Base-by-base conservation (phyloP, 352 stramenopile genomes). In the Thalassiosira exigua region DNA sequence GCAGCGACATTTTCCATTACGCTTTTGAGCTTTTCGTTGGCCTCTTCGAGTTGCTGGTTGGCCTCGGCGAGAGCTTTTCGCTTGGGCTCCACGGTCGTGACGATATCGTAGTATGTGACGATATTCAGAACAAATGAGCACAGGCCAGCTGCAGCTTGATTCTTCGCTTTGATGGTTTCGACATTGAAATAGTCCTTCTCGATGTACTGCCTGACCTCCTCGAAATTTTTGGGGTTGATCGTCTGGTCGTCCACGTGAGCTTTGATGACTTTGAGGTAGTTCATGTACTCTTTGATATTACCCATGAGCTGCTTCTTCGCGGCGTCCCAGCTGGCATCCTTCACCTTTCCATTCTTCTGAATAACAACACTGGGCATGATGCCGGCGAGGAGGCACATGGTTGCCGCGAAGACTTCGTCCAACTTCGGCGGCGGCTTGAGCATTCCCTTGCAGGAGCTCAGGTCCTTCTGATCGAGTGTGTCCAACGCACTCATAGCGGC, bases 281-380 rank as follows among this genome's bases (percentile, higher is more conserved):
- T 95, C 96, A 99, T 99, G 96, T 98, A 99, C 68, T 98, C 98
- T 88, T 99, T 98, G 39, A 97, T 96, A 17, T 95, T 94, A 54
- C 98, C 95, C 97, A 97, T 99, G 21, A 81, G 56, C 50, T 79
- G 74, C 67, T 98, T 98, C 78, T 98, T 97, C 69, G 98, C 97
- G 75, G 98, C 98, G 90, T 98, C 98, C 86, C 98, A 95, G 52
- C 98, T 97, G 21, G 42, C 52, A 69, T 98, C 95, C 75, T 98
- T 98, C 21, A 98, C 95, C 79, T 98, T 98, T 48, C 96, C 75
- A 22, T 92, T 97, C 82, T 98, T 98, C 21, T 95, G 95, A 4
- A 98, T 84, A 62, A 96, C 89, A 2, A 98, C 89, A 59, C 96
- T 96, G 1, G 96, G 95, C 59, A 98, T 95, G 27, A 98, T 95